phyloP scores from a whole-genome alignment of 768 basidiomycete species.

The Tulasnella sp. region DNA sequence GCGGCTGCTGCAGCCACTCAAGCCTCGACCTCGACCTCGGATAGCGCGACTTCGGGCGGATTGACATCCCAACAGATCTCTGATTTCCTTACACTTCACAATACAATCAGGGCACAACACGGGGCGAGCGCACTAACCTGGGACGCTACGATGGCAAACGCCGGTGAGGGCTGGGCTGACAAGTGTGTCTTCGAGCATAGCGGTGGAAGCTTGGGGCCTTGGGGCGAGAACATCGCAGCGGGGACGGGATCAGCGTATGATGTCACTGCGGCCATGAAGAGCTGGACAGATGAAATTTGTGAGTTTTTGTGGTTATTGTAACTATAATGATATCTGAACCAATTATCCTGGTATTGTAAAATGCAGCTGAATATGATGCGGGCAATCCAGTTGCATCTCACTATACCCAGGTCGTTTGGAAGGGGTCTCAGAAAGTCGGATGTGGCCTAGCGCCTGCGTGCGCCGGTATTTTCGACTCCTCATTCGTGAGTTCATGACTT shows the following conservation, averaged over 20 bases:
- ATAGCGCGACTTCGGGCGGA: not conserved
- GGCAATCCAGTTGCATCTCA: conserved; percentile 50
- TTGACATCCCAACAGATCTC: conserved; percentile 37
- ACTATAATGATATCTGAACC: too few species aligned
- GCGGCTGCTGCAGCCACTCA: too few species aligned
- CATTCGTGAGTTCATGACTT: not conserved
- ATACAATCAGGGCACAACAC: conserved; percentile 49
- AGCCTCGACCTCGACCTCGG: too few species aligned
- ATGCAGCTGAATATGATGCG: conserved; percentile 45
- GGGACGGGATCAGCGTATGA: conserved; percentile 47
- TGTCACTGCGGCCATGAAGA: conserved; percentile 41
- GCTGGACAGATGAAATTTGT: conserved; percentile 63
- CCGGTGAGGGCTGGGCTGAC: conserved; percentile 61
- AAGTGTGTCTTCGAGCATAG: conserved; percentile 61
- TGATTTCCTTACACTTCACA: conserved; percentile 50
- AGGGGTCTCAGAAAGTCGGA: conserved; percentile 49
- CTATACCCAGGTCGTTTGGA: conserved; percentile 74
- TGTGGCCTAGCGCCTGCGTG: conserved; percentile 38
- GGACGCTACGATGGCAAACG: conserved; percentile 47
- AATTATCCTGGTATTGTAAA: too few species aligned
- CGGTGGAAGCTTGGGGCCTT: conserved; percentile 49
- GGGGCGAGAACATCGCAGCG: conserved; percentile 70
- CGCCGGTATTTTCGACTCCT: conserved; percentile 44
- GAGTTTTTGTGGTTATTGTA: conserved; percentile 26
- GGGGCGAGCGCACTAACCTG: conserved; percentile 56